Conservation (phyloP, 2,329 filamentous ascomycete species). For the Pseudogymnoascus pannorum region DNA sequence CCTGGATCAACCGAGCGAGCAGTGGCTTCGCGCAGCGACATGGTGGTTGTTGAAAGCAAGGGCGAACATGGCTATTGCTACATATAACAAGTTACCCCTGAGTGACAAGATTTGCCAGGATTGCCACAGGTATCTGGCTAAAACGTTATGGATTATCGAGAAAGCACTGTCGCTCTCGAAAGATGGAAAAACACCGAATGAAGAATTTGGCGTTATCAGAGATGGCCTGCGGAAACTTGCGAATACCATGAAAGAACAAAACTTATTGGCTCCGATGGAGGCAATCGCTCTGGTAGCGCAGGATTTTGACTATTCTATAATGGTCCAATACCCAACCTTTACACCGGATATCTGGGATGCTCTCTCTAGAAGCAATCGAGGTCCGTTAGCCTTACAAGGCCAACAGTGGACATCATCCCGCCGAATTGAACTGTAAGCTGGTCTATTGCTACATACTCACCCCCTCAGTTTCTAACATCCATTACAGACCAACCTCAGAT, state of each 20-base stretch:
- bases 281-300: constrained; percentile 64
- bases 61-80: constrained; percentile 57
- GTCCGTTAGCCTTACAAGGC: not conserved
- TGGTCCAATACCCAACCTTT: constrained; percentile 69
- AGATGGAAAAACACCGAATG: constrained; percentile 40
- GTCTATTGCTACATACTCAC: not conserved
- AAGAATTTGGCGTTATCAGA: constrained; percentile 23
- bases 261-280: constrained; percentile 60
- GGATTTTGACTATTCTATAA: constrained; percentile 72
- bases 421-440: not conserved
- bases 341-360: constrained; percentile 61
- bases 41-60: constrained; percentile 92
- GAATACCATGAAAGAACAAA: constrained; percentile 77
- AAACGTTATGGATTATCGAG: constrained; percentile 74
- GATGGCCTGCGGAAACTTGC: constrained; percentile 58
- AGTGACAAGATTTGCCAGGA: constrained; percentile 56
- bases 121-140: constrained; percentile 77
- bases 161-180: constrained; percentile 28
- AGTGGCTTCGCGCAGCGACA: constrained; percentile 64
- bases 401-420: not conserved
- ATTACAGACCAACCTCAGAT: not conserved
- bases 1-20: constrained; percentile 52
- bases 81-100: constrained; percentile 52
- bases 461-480: not conserved
- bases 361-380: not conserved